Percentiles rank a stretch among this genome's conserved stretches.
Evolutionary conservation across 257 asterid genomes (phyloP).

Genomic region (Solanum chiquidenum): DNA sequence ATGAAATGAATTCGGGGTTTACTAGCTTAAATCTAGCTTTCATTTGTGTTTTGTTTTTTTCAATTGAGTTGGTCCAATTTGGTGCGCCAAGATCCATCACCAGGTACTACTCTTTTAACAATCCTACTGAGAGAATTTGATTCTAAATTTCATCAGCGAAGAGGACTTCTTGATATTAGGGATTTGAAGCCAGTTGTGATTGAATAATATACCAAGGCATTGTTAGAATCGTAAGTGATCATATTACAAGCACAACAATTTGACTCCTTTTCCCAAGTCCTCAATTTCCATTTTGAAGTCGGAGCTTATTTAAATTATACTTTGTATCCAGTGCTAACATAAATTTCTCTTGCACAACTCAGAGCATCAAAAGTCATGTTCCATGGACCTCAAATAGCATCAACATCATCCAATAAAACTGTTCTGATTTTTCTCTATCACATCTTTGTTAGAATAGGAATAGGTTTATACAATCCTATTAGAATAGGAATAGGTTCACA

Average conservation of each 20-base stretch:
- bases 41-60: background rate
- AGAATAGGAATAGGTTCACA: no score
- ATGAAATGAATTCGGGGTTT: background rate
- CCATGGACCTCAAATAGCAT: background rate
- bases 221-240: background rate
- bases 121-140: background rate
- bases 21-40: background rate
- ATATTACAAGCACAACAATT: background rate
- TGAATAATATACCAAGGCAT: background rate
- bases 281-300: background rate
- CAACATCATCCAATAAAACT: background rate
- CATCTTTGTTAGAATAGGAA: no score
- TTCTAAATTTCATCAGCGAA: background rate
- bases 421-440: background rate
- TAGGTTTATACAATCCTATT: no score
- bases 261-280: background rate
- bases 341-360: background rate
- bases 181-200: background rate
- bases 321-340: background rate
- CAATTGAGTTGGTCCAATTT: background rate
- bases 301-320: background rate
- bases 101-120: background rate
- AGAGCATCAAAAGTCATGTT: background rate
- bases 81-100: background rate
- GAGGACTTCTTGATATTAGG: background rate